phyloP scores from a whole-genome alignment of 441 rosid species.

The Gossypium schwendimanii region DNA sequence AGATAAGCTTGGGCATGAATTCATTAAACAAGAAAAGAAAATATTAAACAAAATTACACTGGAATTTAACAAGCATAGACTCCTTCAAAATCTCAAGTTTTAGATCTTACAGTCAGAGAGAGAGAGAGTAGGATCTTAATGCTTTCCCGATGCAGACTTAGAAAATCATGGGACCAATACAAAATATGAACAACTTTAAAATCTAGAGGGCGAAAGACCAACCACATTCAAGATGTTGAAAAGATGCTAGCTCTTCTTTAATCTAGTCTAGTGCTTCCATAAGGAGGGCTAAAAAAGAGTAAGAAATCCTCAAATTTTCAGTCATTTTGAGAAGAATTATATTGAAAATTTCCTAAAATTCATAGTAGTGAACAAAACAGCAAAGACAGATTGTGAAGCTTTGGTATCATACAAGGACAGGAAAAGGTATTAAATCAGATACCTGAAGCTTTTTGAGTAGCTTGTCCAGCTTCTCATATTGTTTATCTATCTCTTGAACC shows the following conservation, averaged over 20 bases:
- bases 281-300: neutral
- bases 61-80: neutral
- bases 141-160: neutral
- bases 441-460: slow-evolving; percentile 92
- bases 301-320: neutral
- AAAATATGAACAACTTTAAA: neutral
- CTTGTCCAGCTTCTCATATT: slow-evolving; percentile 73
- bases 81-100: slow-evolving; percentile 1
- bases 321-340: neutral
- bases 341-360: neutral
- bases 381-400: neutral
- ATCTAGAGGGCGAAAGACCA: neutral
- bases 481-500: slow-evolving; percentile 89
- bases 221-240: neutral
- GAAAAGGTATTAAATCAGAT: neutral
- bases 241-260: neutral
- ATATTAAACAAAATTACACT: neutral
- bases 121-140: neutral
- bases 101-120: neutral
- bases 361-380: neutral
- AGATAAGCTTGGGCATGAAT: neutral
- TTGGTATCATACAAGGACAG: neutral
- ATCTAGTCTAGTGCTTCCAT: neutral
- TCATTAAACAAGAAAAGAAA: neutral
- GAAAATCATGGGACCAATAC: neutral